phyloP scores from a whole-genome alignment of 1,139 yeast genomes.

The Pichia sp. region DNA sequence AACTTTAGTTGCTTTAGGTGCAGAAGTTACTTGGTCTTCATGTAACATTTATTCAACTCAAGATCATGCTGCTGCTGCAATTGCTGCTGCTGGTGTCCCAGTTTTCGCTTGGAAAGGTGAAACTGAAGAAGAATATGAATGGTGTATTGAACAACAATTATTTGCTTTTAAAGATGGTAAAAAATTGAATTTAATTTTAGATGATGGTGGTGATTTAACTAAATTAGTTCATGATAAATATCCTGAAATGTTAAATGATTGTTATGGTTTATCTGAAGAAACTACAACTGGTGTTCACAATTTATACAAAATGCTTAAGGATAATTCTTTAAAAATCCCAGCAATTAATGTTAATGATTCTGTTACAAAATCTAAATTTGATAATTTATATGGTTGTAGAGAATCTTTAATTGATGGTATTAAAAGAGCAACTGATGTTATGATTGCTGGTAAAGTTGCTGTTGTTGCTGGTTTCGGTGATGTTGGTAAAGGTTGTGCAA shows the following conservation, averaged over 20 bases:
- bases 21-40: slow-evolving; percentile 99
- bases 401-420: slow-evolving; percentile 98
- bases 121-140: slow-evolving; percentile 98
- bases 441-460: slow-evolving; percentile 99
- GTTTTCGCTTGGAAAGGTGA: slow-evolving; percentile 99
- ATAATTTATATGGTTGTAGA: slow-evolving; percentile 99
- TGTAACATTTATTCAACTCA: slow-evolving; percentile 99
- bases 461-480: slow-evolving; percentile 99
- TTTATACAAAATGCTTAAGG: slow-evolving; percentile 93
- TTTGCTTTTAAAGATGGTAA: slow-evolving; percentile 96
- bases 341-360: slow-evolving; percentile 99
- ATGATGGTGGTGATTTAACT: slow-evolving; percentile 99
- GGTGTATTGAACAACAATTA: slow-evolving; percentile 99
- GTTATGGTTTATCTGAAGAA: slow-evolving; percentile 98
- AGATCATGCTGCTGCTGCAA: slow-evolving; percentile 99
- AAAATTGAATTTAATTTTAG: slow-evolving; percentile 95
- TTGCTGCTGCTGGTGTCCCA: slow-evolving; percentile 99
- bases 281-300: slow-evolving; percentile 99
- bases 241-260: slow-evolving; percentile 95
- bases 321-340: slow-evolving; percentile 90
- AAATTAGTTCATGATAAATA: slow-evolving; percentile 94
- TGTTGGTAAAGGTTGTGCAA: slow-evolving; percentile 99
- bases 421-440: slow-evolving; percentile 99
- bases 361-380: slow-evolving; percentile 98
- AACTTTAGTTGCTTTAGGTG: slow-evolving; percentile 96